Conservation (phyloP, 2,329 filamentous ascomycete species). For the Aspergillus ruber region DNA sequence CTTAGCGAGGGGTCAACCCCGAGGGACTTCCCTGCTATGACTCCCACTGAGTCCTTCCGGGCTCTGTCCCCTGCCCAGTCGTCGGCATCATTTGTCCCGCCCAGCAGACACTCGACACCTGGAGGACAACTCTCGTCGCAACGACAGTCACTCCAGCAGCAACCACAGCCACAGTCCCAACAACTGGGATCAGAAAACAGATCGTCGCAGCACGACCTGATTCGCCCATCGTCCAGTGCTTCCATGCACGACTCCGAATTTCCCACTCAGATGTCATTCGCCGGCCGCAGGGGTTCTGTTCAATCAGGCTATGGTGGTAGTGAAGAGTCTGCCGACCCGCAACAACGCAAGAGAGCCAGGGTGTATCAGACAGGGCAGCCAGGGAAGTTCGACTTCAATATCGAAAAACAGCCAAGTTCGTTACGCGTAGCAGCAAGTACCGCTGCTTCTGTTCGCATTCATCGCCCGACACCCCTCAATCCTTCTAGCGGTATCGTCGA, state of each 20-base stretch:
- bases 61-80: slow-evolving; percentile 36
- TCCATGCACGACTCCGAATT: slow-evolving; percentile 42
- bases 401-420: slow-evolving; percentile 70
- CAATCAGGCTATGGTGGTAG: slow-evolving; percentile 63
- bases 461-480: slow-evolving; percentile 61
- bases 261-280: slow-evolving; percentile 17
- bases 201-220: slow-evolving; percentile 41
- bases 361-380: slow-evolving; percentile 66
- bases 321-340: slow-evolving; percentile 57
- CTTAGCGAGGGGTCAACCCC: slow-evolving; percentile 40
- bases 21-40: slow-evolving; percentile 30
- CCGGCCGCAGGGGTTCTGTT: slow-evolving; percentile 30
- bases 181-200: slow-evolving; percentile 17
- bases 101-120: slow-evolving; percentile 35
- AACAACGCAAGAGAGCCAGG: slow-evolving; percentile 71
- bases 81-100: slow-evolving; percentile 14
- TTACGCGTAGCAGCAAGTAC: slow-evolving; percentile 86
- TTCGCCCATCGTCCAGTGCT: slow-evolving; percentile 56
- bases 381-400: slow-evolving; percentile 58
- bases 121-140: slow-evolving; percentile 18
- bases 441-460: slow-evolving; percentile 76
- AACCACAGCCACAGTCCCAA: slow-evolving; percentile 19
- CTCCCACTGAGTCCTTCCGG: slow-evolving; percentile 23
- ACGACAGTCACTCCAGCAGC: slow-evolving; percentile 11
- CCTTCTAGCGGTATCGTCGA: slow-evolving; percentile 26